Evolutionary conservation across 2,329 filamentous ascomycete species (phyloP), one percentile per base, ranked within the genome.

Genomic region (Ambrosiella cleistominuta): DNA sequence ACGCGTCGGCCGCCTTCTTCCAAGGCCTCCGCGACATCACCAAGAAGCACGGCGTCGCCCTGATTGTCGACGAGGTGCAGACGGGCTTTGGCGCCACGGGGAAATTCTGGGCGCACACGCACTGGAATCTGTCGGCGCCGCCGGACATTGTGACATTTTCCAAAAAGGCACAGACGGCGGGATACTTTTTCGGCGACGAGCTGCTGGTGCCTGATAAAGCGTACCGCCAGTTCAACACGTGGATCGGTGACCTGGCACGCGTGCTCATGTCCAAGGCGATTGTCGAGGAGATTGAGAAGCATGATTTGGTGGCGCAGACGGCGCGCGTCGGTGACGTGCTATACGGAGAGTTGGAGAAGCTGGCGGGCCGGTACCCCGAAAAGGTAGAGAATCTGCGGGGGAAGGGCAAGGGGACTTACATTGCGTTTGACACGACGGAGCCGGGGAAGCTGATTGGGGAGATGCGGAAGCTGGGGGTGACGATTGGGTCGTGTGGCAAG

Each of bases 201-300:
- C 82, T 80, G 47, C 77, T 95, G 64, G 78, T 86, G 11, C 89
- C 89, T 62, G 95, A 95, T 76, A 90, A 90, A 78, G 86, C 90
- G 5, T 95, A 95, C 76, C 83, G 89, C 62, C 89, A 95, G 72
- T 95, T 95, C 78, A 95, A 95, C 77, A 95, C 88, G 54, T 95
- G 89, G 89, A 94, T 95, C 85, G 89, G 89, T 66, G 89, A 95
- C 72, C 89, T 89, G 13, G 83, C 85, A 12, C 83, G 88, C 61
- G 88, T 86, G 13, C 74, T 95, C 61, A 77, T 95, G 63, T 95
- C 94, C 83, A 81, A 86, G 62, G 85, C 82, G 66, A 95, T 95
- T 72, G 80, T 91, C 67, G 72, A 86, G 60, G 88, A 95, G 73
- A 83, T 95, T 59, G 75, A 88, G 70, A 75, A 81, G 55, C 75